Percentiles rank a stretch among this genome's conserved stretches.
Conservation (phyloP, 2,329 filamentous ascomycete species). For the Berkeleyomyces basicola region DNA sequence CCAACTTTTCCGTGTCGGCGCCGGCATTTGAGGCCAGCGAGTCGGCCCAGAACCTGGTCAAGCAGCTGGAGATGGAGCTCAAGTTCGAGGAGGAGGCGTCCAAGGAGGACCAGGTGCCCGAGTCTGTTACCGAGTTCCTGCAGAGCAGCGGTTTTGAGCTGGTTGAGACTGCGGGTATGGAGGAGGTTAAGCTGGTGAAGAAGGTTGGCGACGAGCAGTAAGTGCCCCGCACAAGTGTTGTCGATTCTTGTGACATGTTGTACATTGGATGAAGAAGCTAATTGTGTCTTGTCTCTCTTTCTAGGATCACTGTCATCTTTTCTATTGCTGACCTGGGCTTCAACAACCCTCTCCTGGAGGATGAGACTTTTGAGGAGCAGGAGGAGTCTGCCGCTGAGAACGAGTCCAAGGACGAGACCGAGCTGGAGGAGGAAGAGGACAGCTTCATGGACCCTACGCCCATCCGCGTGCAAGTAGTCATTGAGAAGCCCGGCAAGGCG, state of each 20-base stretch:
- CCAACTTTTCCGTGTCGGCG: conserved; percentile 24
- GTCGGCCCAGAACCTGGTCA: conserved; percentile 27
- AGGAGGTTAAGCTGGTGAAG: conserved; percentile 74
- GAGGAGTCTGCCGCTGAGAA: conserved; percentile 34
- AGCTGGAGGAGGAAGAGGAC: conserved; percentile 33
- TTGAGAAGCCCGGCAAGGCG: conserved; percentile 65
- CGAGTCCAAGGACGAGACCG: conserved; percentile 37
- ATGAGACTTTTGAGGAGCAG: conserved; percentile 37
- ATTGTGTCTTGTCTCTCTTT: not conserved
- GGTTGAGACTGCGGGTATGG: conserved; percentile 64
- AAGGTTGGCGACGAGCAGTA: conserved; percentile 79
- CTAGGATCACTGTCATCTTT: conserved; percentile 59
- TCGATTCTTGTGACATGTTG: conserved; percentile 4
- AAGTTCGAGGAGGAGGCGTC: conserved; percentile 70
- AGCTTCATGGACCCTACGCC: conserved; percentile 39
- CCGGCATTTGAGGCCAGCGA: conserved; percentile 56
- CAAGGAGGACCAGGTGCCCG: conserved; percentile 52
- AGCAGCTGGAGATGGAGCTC: conserved; percentile 71
- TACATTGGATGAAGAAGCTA: conserved; percentile 5
- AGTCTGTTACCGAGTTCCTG: conserved; percentile 73
- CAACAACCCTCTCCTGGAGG: conserved; percentile 41
- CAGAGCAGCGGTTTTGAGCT: conserved; percentile 74
- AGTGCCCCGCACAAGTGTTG: conserved; percentile 20
- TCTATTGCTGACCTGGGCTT: conserved; percentile 68
- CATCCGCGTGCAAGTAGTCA: conserved; percentile 66